These are phyloP conservation scores for Castanospermum australe DNA, from an alignment of 306 rosid genomes.

Conservation along the genomic window DNA sequence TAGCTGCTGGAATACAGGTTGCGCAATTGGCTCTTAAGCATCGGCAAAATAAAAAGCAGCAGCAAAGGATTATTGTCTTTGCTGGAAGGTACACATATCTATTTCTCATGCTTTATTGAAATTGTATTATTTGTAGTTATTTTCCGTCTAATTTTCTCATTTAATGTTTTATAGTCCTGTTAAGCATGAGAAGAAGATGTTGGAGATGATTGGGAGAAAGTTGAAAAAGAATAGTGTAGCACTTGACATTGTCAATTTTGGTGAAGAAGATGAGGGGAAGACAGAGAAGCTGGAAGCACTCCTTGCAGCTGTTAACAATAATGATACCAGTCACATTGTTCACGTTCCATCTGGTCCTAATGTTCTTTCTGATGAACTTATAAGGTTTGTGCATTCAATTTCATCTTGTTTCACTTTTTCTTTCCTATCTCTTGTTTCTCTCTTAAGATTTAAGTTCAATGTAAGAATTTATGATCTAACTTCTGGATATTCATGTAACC, in stretches of 20 bases:
- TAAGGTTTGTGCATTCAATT: conserved; percentile 49
- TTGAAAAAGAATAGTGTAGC: conserved; percentile 93
- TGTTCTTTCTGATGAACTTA: conserved; percentile 46
- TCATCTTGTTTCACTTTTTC: background rate
- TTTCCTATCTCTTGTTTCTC: conserved; percentile 2
- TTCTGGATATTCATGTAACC: background rate
- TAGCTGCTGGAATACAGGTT: conserved; percentile 94
- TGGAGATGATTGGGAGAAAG: conserved; percentile 87
- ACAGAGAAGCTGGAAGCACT: conserved; percentile 84
- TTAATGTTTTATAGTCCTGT: conserved; percentile 52
- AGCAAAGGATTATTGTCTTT: conserved; percentile 90
- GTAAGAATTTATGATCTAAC: background rate
- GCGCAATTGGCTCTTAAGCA: conserved; percentile 98
- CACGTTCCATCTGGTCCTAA: conserved; percentile 47
- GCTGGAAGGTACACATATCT: conserved; percentile 73
- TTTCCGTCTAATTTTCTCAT: background rate
- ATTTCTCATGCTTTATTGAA: background rate
- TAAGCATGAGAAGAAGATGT: conserved; percentile 71
- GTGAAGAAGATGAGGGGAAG: conserved; percentile 90
- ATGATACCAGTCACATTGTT: conserved; percentile 58
- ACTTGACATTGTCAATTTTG: conserved; percentile 84
- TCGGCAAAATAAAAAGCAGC: conserved; percentile 97
- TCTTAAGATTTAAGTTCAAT: background rate
- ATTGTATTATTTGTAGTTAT: background rate
- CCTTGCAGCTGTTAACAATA: conserved; percentile 80